These are phyloP conservation scores for Termitomyces bulborhizus DNA, from an alignment of 768 basidiomycete genomes.

Conservation along the genomic window DNA sequence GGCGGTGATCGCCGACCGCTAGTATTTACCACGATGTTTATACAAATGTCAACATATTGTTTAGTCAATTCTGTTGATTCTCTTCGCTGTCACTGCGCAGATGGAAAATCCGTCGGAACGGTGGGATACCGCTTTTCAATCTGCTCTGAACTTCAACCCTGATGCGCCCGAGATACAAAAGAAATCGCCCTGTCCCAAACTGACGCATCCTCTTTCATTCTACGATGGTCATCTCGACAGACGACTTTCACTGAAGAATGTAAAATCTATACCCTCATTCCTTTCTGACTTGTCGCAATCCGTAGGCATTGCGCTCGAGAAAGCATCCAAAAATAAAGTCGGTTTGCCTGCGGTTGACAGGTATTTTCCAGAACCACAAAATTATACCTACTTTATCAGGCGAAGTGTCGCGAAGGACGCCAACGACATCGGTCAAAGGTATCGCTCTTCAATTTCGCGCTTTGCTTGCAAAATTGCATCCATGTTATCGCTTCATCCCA, in stretches of 20 bases:
- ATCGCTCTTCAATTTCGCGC: background rate
- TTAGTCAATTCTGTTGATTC: no score
- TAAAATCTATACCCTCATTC: background rate
- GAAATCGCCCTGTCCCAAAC: background rate
- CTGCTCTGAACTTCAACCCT: background rate
- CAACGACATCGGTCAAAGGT: background rate
- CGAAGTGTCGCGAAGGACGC: background rate
- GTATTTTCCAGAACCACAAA: background rate
- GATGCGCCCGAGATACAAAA: background rate
- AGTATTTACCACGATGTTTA: no score
- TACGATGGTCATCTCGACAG: slow-evolving; percentile 7
- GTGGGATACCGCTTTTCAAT: background rate
- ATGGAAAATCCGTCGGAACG: background rate
- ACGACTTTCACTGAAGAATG: background rate
- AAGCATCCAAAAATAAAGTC: background rate
- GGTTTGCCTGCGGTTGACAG: background rate
- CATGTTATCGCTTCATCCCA: background rate
- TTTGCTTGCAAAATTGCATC: background rate
- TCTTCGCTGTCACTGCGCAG: no score
- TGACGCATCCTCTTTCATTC: background rate
- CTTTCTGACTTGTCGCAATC: background rate
- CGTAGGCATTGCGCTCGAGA: background rate
- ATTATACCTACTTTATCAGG: background rate
- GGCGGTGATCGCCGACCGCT: no score
- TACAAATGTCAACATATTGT: no score